Evolutionary conservation across 1,139 yeast species (phyloP), one percentile per base, ranked within the genome.

Genomic region (Sugiyamaella xylanicola): DNA sequence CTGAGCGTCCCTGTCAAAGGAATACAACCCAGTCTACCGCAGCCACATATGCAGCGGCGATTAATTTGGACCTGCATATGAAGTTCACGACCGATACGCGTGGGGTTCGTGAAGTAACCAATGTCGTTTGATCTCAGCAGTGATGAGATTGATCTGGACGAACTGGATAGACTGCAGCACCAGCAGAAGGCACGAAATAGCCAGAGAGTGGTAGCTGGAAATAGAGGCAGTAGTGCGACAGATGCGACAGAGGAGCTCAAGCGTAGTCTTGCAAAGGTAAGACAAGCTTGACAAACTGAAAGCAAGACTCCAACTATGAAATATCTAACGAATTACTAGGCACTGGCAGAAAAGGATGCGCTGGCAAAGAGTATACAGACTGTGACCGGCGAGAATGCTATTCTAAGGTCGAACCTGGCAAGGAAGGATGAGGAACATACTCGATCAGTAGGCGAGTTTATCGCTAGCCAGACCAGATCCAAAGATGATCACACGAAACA

Each of bases 371-470:
- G 35, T 20, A 41, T 51, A 9, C 61, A 61, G 49, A 56, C 58
- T 25, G 51, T 59, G 40, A 53, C 50, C 11, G 96, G 96, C 2
- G 96, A 90, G 65, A 83, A 87, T 29, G 84, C 95, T 9, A 84
- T 89, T 39, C 75, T 90, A 21, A 74, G 92, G 56, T 83, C 86
- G 17, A 88, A 86, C 63, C 71, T 88, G 48, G 72, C 77, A 17
- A 78, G 78, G 51, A 65, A 81, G 9, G 82, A 81, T 51, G 68
- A 69, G 29, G 77, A 72, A 43, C 79, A 79, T 54, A 74, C 72
- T 2, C 71, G 74, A 2, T 84, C 80, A 61, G 69, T 78, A n/a
- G 68, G 68, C 17, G 74, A 75, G 21, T 61, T 85, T 48, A 72
- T 74, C 48, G 71, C 71, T 3, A 66, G 74, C 2, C 76, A 73